A percentile compares a stretch with the other conserved stretches of the same genome.
phyloP scores from a whole-genome alignment of 495 filamentous ascomycete species.

The Penicillium fimorum region DNA sequence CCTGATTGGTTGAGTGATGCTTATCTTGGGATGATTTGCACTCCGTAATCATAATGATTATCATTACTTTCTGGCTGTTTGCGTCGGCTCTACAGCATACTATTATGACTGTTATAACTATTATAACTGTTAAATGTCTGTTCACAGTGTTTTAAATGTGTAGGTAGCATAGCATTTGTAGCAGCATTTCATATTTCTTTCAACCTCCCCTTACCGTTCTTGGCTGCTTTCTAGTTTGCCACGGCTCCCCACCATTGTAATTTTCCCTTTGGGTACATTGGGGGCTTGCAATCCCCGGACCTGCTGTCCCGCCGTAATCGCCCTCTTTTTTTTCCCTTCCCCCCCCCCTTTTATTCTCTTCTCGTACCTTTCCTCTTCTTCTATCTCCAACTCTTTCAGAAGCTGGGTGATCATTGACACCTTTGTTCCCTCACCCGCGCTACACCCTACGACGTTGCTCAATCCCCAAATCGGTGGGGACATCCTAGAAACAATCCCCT shows the following conservation, averaged over 20 bases:
- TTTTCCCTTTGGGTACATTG: conserved; percentile 25
- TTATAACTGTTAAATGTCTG: background rate
- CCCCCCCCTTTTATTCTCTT: conserved; percentile 29
- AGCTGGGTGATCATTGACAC: conserved; percentile 26
- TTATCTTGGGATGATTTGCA: conserved; percentile 38
- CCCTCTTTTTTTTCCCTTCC: conserved; percentile 26
- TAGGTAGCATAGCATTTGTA: background rate
- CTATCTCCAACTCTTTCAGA: conserved; percentile 26
- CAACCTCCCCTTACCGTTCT: conserved; percentile 1
- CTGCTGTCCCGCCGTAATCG: conserved; percentile 32
- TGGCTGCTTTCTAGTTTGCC: conserved; percentile 28
- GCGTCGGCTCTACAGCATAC: background rate
- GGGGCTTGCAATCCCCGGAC: conserved; percentile 30
- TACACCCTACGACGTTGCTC: conserved; percentile 31
- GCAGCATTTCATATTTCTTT: background rate
- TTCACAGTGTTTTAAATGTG: background rate
- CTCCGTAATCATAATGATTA: conserved; percentile 33
- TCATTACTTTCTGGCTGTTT: conserved; percentile 22
- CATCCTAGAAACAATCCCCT: conserved; percentile 13
- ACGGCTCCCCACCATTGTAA: conserved; percentile 34
- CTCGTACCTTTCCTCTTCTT: conserved; percentile 20
- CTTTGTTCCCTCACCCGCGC: conserved; percentile 23
- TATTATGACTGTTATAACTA: too few species aligned
- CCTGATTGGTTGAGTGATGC: conserved; percentile 35
- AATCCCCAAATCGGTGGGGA: conserved; percentile 24